Evolutionary conservation across 1,284 basidiomycete genomes (phyloP), one percentile per base, ranked within the genome.

Genomic region (Anthracocystis walkeri): DNA sequence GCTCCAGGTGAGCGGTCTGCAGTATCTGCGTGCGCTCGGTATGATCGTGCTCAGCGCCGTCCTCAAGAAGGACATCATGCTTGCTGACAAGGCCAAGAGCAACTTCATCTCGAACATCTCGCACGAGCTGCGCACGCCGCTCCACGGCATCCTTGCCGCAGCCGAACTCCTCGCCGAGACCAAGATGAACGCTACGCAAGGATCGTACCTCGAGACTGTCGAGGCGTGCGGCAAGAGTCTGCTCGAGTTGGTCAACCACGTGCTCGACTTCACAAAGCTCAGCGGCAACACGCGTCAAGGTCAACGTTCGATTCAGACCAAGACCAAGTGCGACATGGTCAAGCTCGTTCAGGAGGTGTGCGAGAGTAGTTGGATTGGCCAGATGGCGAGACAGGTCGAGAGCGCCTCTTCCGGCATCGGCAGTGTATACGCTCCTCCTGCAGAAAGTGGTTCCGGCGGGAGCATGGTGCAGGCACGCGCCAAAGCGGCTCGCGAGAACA

Each of bases 41-140:
- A 94, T 97, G 55, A 96, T 97, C 77, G 95, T 97, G 65, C 88
- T 98, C 40, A 94, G 93, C 51, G 94, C 95, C 12, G 94, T 97
- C 6, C 88, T 97, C 48, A 95, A 96, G 85, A 90, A 94, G 58
- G 88, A 94, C 42, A 96, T 97, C 92, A 91, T 94, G 52, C 88
- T 97, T 12, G 95, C 95, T 3, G 95, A 97, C 86, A 95, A 97
- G 84, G 92, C 93, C 1, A 84, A 94, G 86, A 91, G 92, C 77
- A 85, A 93, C 59, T 95, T 95, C 85, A 94, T 95, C 71, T 94
- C 93, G 14, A 95, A 95, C 81, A 97, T 97, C 81, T 96, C 93
- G 14, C 95, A 97, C 85, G 95, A 97, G 85, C 88, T 86, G 7
- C 69, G 85, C 10, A 86, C 85, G 18, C 85, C 85, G 14, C 77